Evolutionary conservation across 2,329 filamentous ascomycete genomes (phyloP).

Genomic region (Alternaria infectoria): DNA sequence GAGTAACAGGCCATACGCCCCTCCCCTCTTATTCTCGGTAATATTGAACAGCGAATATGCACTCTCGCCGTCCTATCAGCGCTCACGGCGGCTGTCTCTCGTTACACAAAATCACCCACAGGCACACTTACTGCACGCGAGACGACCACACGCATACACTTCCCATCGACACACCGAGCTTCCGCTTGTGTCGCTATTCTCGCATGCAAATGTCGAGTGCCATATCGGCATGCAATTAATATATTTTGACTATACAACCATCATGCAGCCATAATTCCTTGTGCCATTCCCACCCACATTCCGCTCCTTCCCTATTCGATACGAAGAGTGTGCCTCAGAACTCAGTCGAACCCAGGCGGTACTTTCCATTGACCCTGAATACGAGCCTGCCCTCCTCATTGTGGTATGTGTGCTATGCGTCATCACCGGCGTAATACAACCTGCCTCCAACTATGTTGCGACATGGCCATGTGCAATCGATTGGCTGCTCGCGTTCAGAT

Average conservation of each 20-base stretch:
- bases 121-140: slow-evolving; percentile 7
- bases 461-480: slow-evolving; percentile 1
- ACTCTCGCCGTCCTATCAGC: slow-evolving; percentile 7
- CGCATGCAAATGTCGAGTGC: background rate
- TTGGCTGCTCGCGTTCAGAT: slow-evolving; percentile 6
- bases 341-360: slow-evolving; percentile 3
- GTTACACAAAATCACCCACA: slow-evolving; percentile 6
- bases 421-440: slow-evolving; percentile 18
- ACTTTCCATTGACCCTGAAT: slow-evolving; percentile 12
- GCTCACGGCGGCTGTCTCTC: background rate
- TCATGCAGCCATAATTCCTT: slow-evolving; percentile 3
- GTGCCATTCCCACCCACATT: background rate
- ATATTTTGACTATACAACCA: background rate
- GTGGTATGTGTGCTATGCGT: slow-evolving; percentile 11
- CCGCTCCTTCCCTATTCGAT: slow-evolving; percentile 9
- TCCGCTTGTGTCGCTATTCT: background rate
- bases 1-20: slow-evolving; percentile 1
- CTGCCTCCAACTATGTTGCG: slow-evolving; percentile 2
- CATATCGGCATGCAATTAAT: background rate
- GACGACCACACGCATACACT: slow-evolving; percentile 2
- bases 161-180: background rate
- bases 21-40: slow-evolving; percentile 4
- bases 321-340: background rate
- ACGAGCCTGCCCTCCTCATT: slow-evolving; percentile 3
- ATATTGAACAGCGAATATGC: slow-evolving; percentile 1